These are phyloP conservation scores for Paraurostyla sp. DNA, from an alignment of 73 alveolate species.

Conservation along the genomic window DNA sequence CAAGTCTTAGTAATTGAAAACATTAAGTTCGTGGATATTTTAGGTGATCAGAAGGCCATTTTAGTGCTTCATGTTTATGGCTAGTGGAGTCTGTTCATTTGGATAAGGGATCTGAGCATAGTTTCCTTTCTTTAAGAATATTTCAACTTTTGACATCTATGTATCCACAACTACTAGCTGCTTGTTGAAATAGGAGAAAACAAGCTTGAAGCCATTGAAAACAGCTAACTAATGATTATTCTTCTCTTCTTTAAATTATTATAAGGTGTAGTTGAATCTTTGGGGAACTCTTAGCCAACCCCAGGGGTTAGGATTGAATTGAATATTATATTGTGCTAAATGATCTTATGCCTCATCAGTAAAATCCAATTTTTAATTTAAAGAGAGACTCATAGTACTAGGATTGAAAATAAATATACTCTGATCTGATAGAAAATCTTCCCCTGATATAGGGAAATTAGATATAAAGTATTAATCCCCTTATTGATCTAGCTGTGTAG, in stretches of 20 bases:
- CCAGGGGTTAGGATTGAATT: neutral
- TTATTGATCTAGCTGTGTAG: neutral
- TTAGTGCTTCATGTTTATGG: neutral
- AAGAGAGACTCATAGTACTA: neutral
- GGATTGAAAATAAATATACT: neutral
- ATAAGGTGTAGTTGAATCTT: neutral
- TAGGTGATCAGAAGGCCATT: constrained; percentile 1
- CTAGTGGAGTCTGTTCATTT: neutral
- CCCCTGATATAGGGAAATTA: constrained; percentile 25
- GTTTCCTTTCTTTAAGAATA: constrained; percentile 6
- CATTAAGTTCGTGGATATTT: neutral
- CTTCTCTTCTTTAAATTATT: neutral
- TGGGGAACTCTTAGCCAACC: neutral
- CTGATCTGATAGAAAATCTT: constrained; percentile 17
- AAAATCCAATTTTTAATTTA: neutral
- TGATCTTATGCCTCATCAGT: neutral
- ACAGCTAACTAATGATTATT: neutral
- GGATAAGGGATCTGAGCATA: neutral
- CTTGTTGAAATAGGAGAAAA: neutral
- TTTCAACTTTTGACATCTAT: neutral
- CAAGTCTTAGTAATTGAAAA: neutral
- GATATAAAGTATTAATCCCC: neutral
- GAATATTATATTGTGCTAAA: neutral
- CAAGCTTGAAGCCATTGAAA: neutral
- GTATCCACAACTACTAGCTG: constrained; percentile 20